phyloP scores from a whole-genome alignment of 2,329 filamentous ascomycete genomes.

The Xylaria sp. region DNA sequence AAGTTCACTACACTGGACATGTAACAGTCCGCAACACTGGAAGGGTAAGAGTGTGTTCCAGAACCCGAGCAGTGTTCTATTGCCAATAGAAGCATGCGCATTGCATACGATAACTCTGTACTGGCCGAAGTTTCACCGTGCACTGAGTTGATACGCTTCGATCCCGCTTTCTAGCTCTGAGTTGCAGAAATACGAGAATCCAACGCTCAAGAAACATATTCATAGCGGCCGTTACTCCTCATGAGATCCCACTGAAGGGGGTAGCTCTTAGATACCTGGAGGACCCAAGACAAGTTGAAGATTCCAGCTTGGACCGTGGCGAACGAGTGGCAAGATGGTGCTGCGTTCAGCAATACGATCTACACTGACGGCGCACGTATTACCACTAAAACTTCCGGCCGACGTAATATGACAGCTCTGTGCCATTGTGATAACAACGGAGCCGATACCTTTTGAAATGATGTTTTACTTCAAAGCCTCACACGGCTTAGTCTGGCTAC shows the following conservation, averaged over 20 bases:
- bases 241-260: background rate
- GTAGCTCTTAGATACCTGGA: background rate
- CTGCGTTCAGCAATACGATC: conserved; percentile 21
- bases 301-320: conserved; percentile 12
- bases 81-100: conserved; percentile 41
- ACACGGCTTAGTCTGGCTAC: conserved; percentile 17
- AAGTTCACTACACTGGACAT: conserved; percentile 40
- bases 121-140: conserved; percentile 44
- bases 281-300: conserved; percentile 6
- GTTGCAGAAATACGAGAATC: conserved; percentile 12
- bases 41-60: conserved; percentile 41
- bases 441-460: conserved; percentile 21
- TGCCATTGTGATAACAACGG: conserved; percentile 37
- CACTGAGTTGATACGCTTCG: conserved; percentile 15
- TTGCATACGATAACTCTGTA: conserved; percentile 40
- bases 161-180: conserved; percentile 10
- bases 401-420: conserved; percentile 28
- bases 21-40: conserved; percentile 41
- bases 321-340: conserved; percentile 22
- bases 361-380: conserved; percentile 21
- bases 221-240: background rate
- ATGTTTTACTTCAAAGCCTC: conserved; percentile 17
- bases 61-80: conserved; percentile 40
- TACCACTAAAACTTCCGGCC: conserved; percentile 20
- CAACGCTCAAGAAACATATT: conserved; percentile 10